These are phyloP conservation scores for California macrophylla DNA, from an alignment of 441 rosid species.

Conservation along the genomic window DNA sequence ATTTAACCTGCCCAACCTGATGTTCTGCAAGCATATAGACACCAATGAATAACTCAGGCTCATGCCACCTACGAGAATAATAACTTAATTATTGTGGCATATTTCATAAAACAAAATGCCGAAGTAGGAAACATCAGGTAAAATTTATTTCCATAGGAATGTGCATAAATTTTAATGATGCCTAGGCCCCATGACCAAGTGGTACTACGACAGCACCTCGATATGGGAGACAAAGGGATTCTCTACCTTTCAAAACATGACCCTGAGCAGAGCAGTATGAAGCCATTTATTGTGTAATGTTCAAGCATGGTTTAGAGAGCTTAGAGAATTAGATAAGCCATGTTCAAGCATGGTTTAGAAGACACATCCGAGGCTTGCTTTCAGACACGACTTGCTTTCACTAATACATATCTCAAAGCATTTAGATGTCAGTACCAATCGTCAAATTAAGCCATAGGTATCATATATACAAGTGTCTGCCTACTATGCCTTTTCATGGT, in stretches of 20 bases:
- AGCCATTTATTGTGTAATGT: no score
- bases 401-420: not conserved
- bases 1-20: constrained; percentile 63
- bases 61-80: not conserved
- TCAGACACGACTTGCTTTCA: not conserved
- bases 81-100: not conserved
- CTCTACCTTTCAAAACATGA: not conserved
- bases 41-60: not conserved
- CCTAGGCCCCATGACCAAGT: not conserved
- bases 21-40: constrained; percentile 38
- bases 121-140: not conserved
- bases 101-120: not conserved
- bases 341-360: not conserved
- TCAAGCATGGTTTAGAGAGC: not conserved
- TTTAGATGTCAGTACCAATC: not conserved
- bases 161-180: not conserved
- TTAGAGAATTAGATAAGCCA: not conserved
- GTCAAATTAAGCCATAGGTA: not conserved
- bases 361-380: not conserved
- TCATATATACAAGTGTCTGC: not conserved
- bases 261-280: not conserved
- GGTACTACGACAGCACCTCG: not conserved
- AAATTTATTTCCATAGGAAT: not conserved
- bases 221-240: not conserved
- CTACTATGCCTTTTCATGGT: not conserved